Conservation (phyloP, 768 basidiomycete species). For the Sporobolomyces pararoseus region DNA sequence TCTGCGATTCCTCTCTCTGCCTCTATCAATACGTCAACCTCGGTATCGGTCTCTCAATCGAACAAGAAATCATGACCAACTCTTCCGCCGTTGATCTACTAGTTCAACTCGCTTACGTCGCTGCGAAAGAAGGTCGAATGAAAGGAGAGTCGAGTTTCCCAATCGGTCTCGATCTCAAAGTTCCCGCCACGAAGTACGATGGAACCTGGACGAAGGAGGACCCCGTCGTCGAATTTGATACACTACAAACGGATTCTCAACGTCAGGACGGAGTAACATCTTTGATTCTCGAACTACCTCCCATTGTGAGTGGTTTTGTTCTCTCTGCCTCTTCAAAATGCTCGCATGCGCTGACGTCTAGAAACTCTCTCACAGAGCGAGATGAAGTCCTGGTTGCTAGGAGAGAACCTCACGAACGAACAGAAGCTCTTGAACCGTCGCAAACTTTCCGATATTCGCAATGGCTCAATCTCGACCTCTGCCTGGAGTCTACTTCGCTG, state of each 20-base stretch:
- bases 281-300: slow-evolving; percentile 34
- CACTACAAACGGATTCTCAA: background rate
- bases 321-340: slow-evolving; percentile 51
- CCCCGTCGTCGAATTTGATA: slow-evolving; percentile 28
- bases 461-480: slow-evolving; percentile 56
- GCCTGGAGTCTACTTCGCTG: slow-evolving; percentile 65
- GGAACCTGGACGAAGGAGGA: background rate
- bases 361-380: slow-evolving; percentile 12
- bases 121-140: slow-evolving; percentile 59
- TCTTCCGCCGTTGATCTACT: slow-evolving; percentile 65
- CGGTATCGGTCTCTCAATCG: slow-evolving; percentile 64
- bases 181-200: slow-evolving; percentile 45
- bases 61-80: slow-evolving; percentile 70
- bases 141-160: slow-evolving; percentile 63
- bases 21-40: slow-evolving; percentile 66
- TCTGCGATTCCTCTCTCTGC: slow-evolving; percentile 65
- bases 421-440: slow-evolving; percentile 58
- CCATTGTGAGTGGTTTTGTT: slow-evolving; percentile 48
- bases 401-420: slow-evolving; percentile 47
- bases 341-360: background rate
- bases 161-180: slow-evolving; percentile 59
- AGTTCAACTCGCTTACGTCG: slow-evolving; percentile 61
- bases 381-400: slow-evolving; percentile 58
- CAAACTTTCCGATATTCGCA: slow-evolving; percentile 58
- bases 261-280: slow-evolving; percentile 11